A percentile compares a stretch with the other conserved stretches of the same genome.
Evolutionary conservation across 2,329 filamentous ascomycete genomes (phyloP).

Genomic region (Orbilia blumenaviensis): DNA sequence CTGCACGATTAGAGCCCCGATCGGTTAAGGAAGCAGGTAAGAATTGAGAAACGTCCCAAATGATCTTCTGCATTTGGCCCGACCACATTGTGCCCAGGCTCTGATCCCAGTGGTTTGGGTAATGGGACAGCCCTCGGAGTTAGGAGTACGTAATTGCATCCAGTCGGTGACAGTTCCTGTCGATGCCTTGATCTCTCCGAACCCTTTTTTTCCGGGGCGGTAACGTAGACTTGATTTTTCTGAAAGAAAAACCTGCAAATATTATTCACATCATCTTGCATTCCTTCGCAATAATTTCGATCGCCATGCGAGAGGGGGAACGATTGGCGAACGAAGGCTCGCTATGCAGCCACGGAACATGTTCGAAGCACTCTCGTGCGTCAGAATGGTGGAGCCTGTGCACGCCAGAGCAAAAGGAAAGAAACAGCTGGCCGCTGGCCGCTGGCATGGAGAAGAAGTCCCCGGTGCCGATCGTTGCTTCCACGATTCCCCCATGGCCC

Average conservation of each 20-base stretch:
- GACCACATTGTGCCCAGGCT: slow-evolving; percentile 35
- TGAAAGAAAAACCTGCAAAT: slow-evolving; percentile 29
- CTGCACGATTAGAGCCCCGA: slow-evolving; percentile 37
- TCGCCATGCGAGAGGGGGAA: slow-evolving; percentile 53
- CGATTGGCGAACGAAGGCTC: slow-evolving; percentile 53
- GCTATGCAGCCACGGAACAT: slow-evolving; percentile 54
- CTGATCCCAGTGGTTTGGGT: slow-evolving; percentile 49
- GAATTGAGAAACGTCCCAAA: slow-evolving; percentile 32
- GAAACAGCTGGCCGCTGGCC: slow-evolving; percentile 8
- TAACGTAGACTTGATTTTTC: slow-evolving; percentile 23
- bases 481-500: slow-evolving; percentile 45
- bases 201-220: slow-evolving; percentile 36
- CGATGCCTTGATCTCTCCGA: slow-evolving; percentile 52
- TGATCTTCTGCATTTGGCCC: slow-evolving; percentile 20
- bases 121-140: slow-evolving; percentile 50
- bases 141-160: slow-evolving; percentile 48
- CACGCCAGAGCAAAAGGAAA: slow-evolving; percentile 53
- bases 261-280: slow-evolving; percentile 52
- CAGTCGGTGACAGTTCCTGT: slow-evolving; percentile 41
- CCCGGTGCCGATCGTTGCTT: slow-evolving; percentile 50
- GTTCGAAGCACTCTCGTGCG: slow-evolving; percentile 54
- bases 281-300: slow-evolving; percentile 53
- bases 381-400: slow-evolving; percentile 50
- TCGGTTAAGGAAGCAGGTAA: slow-evolving; percentile 42
- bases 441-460: slow-evolving; percentile 27